These are phyloP conservation scores for Camelina neglecta DNA, from an alignment of 345 rosid species.

Conservation along the genomic window DNA sequence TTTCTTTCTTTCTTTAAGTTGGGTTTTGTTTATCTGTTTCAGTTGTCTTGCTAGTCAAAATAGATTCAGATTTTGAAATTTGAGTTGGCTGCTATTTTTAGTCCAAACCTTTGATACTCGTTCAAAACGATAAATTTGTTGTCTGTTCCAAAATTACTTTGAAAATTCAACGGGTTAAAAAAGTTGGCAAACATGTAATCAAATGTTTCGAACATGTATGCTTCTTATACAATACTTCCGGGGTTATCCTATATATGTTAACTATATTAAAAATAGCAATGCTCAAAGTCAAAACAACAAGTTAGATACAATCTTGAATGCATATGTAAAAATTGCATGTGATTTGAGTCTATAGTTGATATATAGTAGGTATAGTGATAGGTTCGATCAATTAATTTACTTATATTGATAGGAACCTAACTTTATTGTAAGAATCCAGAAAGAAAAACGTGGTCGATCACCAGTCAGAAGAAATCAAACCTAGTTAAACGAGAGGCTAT, in stretches of 20 bases:
- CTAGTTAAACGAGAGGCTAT: not conserved
- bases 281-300: slow-evolving; percentile 32
- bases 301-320: not conserved
- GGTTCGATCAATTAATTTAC: not conserved
- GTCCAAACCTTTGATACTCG: not conserved
- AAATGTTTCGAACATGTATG: not conserved
- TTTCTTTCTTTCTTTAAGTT: not conserved
- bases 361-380: not conserved
- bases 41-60: not conserved
- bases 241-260: not conserved
- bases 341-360: not conserved
- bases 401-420: slow-evolving; percentile 34
- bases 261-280: not conserved
- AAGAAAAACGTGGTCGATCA: slow-evolving; percentile 28
- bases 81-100: not conserved
- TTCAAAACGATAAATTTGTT: not conserved
- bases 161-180: not conserved
- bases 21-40: not conserved
- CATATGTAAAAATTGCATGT: not conserved
- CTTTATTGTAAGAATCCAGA: not conserved
- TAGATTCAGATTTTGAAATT: not conserved
- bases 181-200: slow-evolving; percentile 3
- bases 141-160: not conserved
- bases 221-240: not conserved
- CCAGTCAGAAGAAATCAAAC: not conserved